Base-by-base conservation (phyloP, 805 yeast species). In the Scheffersomyces coipomensis region DNA sequence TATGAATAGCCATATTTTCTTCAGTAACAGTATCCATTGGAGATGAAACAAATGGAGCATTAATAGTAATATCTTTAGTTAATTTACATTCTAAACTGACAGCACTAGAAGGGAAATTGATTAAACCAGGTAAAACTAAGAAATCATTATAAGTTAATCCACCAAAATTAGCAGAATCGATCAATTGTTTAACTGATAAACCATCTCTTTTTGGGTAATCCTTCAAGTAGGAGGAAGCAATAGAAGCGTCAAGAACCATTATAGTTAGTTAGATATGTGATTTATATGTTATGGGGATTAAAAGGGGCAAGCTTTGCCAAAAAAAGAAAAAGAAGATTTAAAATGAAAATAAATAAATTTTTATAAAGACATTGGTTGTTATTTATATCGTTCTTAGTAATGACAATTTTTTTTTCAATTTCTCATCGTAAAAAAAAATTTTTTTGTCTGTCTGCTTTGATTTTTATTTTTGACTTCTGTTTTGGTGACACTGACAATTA, bases 1-100 rank as follows among this genome's bases (percentile, higher is more conserved):
- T 90, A 72, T 89, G 83, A 55, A 93, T 91, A 50, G 99, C 99
- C 99, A 93, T 93, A 45, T 83, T 87, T 47, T 89, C 72, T 76
- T 93, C 99, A 42, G 99, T 93, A 51, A 93, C 99, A 35, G 99
- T 93, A 72, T 93, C 99, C 99, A 93, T 93, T 54, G 99, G 99
- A 57, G 98, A 88, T 16, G 98, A 91, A 44, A 93, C 91, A 52
- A 93, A 88, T 42, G 99, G 99, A 34, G 96, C 75, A 75, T 85
- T 89, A 68, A 93, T 76, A 40, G 93, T 68, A 75, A 93, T 93
- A 60, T 84, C 85, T 75, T 85, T 90, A 60, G 99, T 91, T 67
- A 93, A 75, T 66, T 79, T 85, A 48, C 96, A 78, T 53, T 90
- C 96, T 62, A 91, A 75, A 35, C 72, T 68, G 45, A 93, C 97